Conservation (phyloP, 2,329 filamentous ascomycete genomes). For the Sporothrix curviconia region DNA sequence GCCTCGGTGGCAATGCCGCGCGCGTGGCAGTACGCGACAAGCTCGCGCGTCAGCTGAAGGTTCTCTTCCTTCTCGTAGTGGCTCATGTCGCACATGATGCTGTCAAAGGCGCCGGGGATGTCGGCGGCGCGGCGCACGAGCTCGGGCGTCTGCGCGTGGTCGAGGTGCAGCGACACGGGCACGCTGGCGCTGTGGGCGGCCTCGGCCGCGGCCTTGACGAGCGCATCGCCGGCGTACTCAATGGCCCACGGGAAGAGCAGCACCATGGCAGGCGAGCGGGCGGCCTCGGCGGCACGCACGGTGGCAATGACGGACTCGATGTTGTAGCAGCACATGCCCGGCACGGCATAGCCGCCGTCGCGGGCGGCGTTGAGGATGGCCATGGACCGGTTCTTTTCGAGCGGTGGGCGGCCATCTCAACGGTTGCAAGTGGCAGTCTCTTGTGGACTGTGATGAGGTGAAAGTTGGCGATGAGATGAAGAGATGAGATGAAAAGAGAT, state of each 20-base stretch:
- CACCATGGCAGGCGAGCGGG: slow-evolving; percentile 61
- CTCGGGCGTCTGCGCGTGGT: slow-evolving; percentile 59
- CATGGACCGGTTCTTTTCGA: slow-evolving; percentile 45
- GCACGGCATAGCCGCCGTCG: slow-evolving; percentile 50
- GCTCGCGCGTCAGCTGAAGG: slow-evolving; percentile 51
- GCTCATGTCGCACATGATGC: slow-evolving; percentile 69
- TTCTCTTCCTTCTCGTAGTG: slow-evolving; percentile 65
- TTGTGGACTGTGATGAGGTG: not conserved
- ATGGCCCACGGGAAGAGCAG: slow-evolving; percentile 71
- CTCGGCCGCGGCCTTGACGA: slow-evolving; percentile 49
- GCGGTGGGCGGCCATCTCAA: slow-evolving; percentile 32
- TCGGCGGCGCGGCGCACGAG: slow-evolving; percentile 55
- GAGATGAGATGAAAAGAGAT: not conserved
- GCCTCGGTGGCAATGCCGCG: slow-evolving; percentile 61
- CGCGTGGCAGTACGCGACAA: slow-evolving; percentile 57
- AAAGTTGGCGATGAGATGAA: not conserved
- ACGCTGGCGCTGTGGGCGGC: slow-evolving; percentile 51
- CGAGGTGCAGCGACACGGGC: slow-evolving; percentile 57
- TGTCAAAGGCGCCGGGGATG: slow-evolving; percentile 55
- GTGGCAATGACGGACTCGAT: slow-evolving; percentile 45
- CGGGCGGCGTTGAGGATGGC: slow-evolving; percentile 51
- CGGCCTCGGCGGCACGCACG: slow-evolving; percentile 61
- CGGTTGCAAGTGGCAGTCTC: too few relatives aligned
- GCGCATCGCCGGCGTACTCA: slow-evolving; percentile 52
- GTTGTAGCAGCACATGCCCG: slow-evolving; percentile 46